Evolutionary conservation across 2,329 filamentous ascomycete species (phyloP).

Genomic region (Xylaria sp.): DNA sequence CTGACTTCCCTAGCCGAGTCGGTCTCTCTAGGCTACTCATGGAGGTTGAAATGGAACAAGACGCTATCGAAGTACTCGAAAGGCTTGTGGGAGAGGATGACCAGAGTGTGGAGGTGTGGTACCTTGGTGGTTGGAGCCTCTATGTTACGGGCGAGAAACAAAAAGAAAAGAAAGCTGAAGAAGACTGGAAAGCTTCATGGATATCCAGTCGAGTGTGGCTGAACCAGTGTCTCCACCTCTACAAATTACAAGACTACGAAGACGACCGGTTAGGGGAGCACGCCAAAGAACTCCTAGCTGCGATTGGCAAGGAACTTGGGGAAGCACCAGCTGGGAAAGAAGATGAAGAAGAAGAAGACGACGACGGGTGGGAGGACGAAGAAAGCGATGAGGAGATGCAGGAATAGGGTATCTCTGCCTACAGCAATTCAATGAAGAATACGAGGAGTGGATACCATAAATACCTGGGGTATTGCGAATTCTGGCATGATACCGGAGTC

Average conservation of each 20-base stretch:
- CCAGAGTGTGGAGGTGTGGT: slow-evolving; percentile 94
- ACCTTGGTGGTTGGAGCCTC: slow-evolving; percentile 93
- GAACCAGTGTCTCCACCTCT: slow-evolving; percentile 83
- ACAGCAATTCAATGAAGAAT: slow-evolving; percentile 18
- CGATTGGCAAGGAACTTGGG: slow-evolving; percentile 73
- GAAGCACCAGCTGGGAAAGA: slow-evolving; percentile 67
- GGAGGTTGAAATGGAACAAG: slow-evolving; percentile 86
- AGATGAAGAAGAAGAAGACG: slow-evolving; percentile 66
- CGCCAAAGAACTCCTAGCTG: slow-evolving; percentile 74
- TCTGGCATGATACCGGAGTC: slow-evolving; percentile 45
- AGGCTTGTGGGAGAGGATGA: slow-evolving; percentile 89
- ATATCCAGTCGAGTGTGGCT: slow-evolving; percentile 85
- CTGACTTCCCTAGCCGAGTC: slow-evolving; percentile 87
- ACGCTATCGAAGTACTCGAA: slow-evolving; percentile 87
- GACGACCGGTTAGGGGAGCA: slow-evolving; percentile 82
- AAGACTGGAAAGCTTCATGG: slow-evolving; percentile 71
- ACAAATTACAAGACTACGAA: slow-evolving; percentile 82
- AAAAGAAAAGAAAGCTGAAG: slow-evolving; percentile 58
- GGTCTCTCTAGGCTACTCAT: slow-evolving; percentile 86
- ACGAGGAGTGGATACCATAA: slow-evolving; percentile 43
- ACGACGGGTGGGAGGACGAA: slow-evolving; percentile 60
- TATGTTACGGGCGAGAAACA: slow-evolving; percentile 81
- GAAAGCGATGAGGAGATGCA: slow-evolving; percentile 70
- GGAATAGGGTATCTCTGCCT: slow-evolving; percentile 42
- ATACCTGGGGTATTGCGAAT: slow-evolving; percentile 35